Evolutionary conservation across 2,329 filamentous ascomycete species (phyloP).

Genomic region (Colletotrichum sp.): DNA sequence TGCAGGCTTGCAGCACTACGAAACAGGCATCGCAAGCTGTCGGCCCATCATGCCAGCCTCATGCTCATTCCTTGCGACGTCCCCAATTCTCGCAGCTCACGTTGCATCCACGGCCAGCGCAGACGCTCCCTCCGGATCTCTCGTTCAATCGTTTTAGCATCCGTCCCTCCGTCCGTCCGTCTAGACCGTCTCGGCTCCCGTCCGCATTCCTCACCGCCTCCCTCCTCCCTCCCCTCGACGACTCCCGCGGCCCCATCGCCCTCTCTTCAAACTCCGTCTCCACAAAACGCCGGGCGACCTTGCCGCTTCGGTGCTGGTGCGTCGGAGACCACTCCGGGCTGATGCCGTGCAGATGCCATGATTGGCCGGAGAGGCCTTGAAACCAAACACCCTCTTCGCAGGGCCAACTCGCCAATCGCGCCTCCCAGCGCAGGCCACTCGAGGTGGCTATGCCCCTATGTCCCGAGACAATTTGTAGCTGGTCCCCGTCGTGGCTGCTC

Average conservation of each 20-base stretch:
- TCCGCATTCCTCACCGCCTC: constrained; percentile 12
- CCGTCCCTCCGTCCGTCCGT: not conserved
- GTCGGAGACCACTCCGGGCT: constrained; percentile 17
- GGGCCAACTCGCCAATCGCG: constrained; percentile 11
- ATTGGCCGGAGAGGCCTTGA: constrained; percentile 1
- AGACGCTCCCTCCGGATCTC: not conserved
- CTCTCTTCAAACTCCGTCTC: not conserved
- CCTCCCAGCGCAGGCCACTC: not conserved
- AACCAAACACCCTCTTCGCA: not conserved
- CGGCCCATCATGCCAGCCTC: not conserved
- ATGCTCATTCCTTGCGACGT: not conserved
- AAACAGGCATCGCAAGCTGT: not conserved
- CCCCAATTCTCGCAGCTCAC: not conserved
- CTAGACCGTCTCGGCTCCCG: constrained; percentile 2
- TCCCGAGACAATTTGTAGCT: constrained; percentile 12
- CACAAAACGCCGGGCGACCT: constrained; percentile 1
- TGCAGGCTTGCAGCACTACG: not conserved
- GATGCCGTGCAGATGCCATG: not conserved
- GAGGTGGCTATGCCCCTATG: constrained; percentile 5
- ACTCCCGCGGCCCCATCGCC: not conserved
- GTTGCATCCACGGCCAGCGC: constrained; percentile 4
- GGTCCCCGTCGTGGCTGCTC: not conserved
- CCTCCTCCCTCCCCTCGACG: not conserved
- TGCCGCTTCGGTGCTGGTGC: constrained; percentile 18
- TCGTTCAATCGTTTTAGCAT: not conserved